A percentile compares a stretch with the other conserved stretches of the same genome.
phyloP scores from a whole-genome alignment of 2,329 filamentous ascomycete genomes.

The Zymoseptoria passerinii region DNA sequence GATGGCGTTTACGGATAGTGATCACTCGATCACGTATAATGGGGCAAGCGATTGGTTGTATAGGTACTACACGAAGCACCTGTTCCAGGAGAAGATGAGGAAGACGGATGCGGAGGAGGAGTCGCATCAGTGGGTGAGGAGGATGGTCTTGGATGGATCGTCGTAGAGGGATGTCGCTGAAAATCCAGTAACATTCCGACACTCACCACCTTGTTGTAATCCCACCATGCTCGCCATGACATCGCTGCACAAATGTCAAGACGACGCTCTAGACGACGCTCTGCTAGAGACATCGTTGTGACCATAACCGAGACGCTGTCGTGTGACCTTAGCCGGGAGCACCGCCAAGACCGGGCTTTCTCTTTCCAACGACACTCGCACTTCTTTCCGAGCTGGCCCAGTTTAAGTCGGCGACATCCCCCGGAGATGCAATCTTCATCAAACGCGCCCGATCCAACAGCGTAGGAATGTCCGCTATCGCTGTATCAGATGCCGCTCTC shows the following conservation, averaged over 20 bases:
- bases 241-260: too few relatives aligned
- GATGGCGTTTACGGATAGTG: slow-evolving; percentile 57
- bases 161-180: neutral
- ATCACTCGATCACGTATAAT: slow-evolving; percentile 55
- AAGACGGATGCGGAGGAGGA: slow-evolving; percentile 25
- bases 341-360: neutral
- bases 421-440: neutral
- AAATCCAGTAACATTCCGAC: too few relatives aligned
- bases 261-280: too few relatives aligned
- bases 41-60: slow-evolving; percentile 50
- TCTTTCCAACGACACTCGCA: neutral
- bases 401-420: neutral
- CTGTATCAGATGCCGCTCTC: too few relatives aligned
- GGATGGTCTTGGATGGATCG: slow-evolving; percentile 8
- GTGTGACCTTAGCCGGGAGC: neutral
- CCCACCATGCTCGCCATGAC: too few relatives aligned
- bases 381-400: neutral
- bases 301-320: too few relatives aligned
- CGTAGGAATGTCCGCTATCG: neutral
- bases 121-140: slow-evolving; percentile 43
- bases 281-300: too few relatives aligned
- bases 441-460: too few relatives aligned
- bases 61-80: slow-evolving; percentile 51
- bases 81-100: slow-evolving; percentile 55
- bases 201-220: too few relatives aligned